Evolutionary conservation across 768 basidiomycete genomes (phyloP), one percentile per base, ranked within the genome.

Genomic region (Suillus variegatus): DNA sequence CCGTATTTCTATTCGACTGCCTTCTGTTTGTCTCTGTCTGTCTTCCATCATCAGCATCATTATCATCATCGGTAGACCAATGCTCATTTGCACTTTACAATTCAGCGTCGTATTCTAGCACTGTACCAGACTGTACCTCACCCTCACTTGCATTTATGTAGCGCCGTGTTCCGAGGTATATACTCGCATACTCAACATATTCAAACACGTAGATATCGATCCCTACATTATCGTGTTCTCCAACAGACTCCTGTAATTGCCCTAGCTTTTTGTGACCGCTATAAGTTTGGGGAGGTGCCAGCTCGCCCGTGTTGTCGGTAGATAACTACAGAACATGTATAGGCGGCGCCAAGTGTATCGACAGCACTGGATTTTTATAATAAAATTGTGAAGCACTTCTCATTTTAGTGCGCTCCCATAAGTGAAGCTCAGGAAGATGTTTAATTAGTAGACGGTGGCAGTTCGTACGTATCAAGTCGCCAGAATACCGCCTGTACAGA

Each of bases 81-180:
- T 64, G 41, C 64, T 49, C 64, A 46, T 40, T 43, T 66, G 55
- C 56, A 65, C 66, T 44, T 51, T 56, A 43, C 46, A 62, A 44
- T 65, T 46, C 28, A 57, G 65, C 54, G 57, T 57, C 36, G 38
- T 66, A 62, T 63, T 51, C 65, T 52, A 67, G 63, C 65, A 64
- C 63, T 65, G 63, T 46, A 46, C 18, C 44, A 46, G 44, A 20
- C 44, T 46, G 41, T 65, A 64, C 38, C 52, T 40, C 41, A n/a
- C 38, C 62, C 36, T 47, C 43, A 62, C 22, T 64, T 64, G 60
- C 55, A 62, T 38, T 60, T 18, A 64, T 61, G 60, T 64, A 60
- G 36, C 40, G 57, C 25, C 28, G 35, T 44, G 13, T 63, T 46
- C 32, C 25, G 32, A 63, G 51, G 64, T 64, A 64, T 62, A 61